Base-by-base conservation (phyloP, 1,139 yeast genomes). In the Eremothecium cymbalariae region DNA sequence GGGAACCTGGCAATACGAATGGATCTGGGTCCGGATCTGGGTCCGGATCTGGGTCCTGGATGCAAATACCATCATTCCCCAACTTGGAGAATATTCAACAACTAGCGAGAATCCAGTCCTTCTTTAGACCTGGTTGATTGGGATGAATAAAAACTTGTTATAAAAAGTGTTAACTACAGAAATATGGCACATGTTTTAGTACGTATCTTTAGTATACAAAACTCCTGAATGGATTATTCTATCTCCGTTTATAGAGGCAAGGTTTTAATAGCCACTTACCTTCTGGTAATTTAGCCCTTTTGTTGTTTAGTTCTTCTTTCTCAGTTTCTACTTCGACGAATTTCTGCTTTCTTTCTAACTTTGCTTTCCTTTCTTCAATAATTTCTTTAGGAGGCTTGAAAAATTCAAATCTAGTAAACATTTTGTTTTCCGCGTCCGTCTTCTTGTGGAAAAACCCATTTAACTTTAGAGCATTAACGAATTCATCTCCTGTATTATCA, bases 381-480 rank as follows among this genome's bases (percentile, higher is more conserved):
- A 81, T 72, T 37, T 82, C 86, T 36, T 68, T 68, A 8, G 88
- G 70, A 1, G 96, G 94, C 63, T 85, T 85, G 65, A 82, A 84
- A 53, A 90, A 90, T 55, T 90, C 97, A 57, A 90, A 86, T 55
- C 94, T 68, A 5, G 94, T 79, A 56, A 90, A 90, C 97, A 90
- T 90, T 56, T 84, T 84, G 61, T 90, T 90, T 17, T 70, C 65
- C 48, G 82, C 82, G 57, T 90, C 97, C 1, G 96, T 86, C 38
- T 71, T 71, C 56, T 83, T 83, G 61, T 86, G 95, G 65, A 82
- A 80, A 48, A 90, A 82, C 0, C 97, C 98, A 46, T 75, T 62
- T 37, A 75, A 63, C 56, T 83, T 83, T 46, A 90, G 64, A 1
- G 83, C 75, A 25, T 81, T 73, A 12, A 81, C 85, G 60, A 90